A percentile compares a stretch with the other conserved stretches of the same genome.
phyloP scores from a whole-genome alignment of 805 yeast species.

The Wickerhamiella vanderwaltii region DNA sequence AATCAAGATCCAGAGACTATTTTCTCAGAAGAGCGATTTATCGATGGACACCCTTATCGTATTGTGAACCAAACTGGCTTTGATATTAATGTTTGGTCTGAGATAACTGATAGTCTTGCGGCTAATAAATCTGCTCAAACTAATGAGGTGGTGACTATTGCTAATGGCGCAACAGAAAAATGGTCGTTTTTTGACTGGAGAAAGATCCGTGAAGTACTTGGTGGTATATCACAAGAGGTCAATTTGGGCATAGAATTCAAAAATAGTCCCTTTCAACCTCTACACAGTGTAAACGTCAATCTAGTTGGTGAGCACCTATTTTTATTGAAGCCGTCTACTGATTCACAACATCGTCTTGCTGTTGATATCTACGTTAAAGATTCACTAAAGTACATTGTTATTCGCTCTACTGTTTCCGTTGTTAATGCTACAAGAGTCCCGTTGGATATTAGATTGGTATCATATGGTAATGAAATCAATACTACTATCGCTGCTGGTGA shows the following conservation, averaged over 20 bases:
- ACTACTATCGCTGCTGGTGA: conserved; percentile 41
- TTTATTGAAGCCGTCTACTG: conserved; percentile 45
- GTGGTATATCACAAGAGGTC: conserved; percentile 49
- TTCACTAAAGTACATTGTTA: conserved; percentile 65
- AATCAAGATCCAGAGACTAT: conserved; percentile 20
- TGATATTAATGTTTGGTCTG: conserved; percentile 74
- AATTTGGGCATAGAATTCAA: conserved; percentile 46
- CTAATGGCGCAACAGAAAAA: conserved; percentile 41
- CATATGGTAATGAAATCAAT: conserved; percentile 27
- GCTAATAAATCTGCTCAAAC: conserved; percentile 13
- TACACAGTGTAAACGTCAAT: conserved; percentile 51
- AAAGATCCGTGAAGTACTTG: conserved; percentile 64
- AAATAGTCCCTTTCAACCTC: conserved; percentile 42
- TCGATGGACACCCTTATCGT: conserved; percentile 64
- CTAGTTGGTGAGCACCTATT: conserved; percentile 76
- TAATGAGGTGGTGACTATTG: conserved; percentile 24
- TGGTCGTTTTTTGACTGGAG: conserved; percentile 98
- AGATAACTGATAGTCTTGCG: conserved; percentile 28
- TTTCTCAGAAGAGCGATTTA: conserved; percentile 45
- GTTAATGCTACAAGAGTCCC: conserved; percentile 55
- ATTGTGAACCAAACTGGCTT: conserved; percentile 78
- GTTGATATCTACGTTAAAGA: conserved; percentile 58
- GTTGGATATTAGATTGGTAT: conserved; percentile 30
- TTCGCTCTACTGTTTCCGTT: conserved; percentile 63
- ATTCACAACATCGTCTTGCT: conserved; percentile 46